Conservation (phyloP, 805 yeast genomes). For the Wickerhamomyces mucosus region DNA sequence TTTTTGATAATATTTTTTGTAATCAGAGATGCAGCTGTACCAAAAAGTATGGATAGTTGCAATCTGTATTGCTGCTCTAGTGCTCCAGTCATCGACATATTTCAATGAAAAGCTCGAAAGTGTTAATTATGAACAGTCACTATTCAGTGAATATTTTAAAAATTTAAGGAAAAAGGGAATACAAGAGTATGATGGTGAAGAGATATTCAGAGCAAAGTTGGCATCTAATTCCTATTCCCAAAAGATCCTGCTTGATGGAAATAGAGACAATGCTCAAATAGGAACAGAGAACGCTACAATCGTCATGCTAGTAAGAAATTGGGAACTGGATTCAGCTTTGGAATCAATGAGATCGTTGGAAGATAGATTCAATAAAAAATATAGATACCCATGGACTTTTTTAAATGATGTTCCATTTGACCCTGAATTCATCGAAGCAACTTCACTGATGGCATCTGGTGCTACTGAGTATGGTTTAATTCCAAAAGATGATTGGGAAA, state of each 20-base stretch:
- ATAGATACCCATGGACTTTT: constrained; percentile 71
- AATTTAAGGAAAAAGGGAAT: too few relatives aligned
- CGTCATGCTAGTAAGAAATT: constrained; percentile 79
- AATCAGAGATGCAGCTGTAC: constrained; percentile 13
- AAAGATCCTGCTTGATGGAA: constrained; percentile 19
- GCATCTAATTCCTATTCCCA: constrained; percentile 30
- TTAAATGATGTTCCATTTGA: constrained; percentile 66
- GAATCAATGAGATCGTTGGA: constrained; percentile 69
- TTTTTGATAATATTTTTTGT: too few relatives aligned
- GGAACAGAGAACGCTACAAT: constrained; percentile 77
- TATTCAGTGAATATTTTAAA: constrained; percentile 6
- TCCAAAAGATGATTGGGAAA: constrained; percentile 66
- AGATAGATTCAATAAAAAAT: constrained; percentile 61
- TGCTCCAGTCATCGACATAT: constrained; percentile 13
- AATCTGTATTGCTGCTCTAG: constrained; percentile 13
- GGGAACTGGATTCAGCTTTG: constrained; percentile 68
- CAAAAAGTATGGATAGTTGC: constrained; percentile 20
- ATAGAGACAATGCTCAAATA: constrained; percentile 25
- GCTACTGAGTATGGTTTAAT: constrained; percentile 55
- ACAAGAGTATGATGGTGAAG: too few relatives aligned
- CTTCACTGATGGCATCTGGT: constrained; percentile 56
- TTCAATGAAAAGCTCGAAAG: constrained; percentile 15
- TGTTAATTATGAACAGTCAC: constrained; percentile 11
- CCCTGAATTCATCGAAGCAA: constrained; percentile 50
- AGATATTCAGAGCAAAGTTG: constrained; percentile 22